Conservation (phyloP, 768 basidiomycete genomes). For the Lentinula lateritia region DNA sequence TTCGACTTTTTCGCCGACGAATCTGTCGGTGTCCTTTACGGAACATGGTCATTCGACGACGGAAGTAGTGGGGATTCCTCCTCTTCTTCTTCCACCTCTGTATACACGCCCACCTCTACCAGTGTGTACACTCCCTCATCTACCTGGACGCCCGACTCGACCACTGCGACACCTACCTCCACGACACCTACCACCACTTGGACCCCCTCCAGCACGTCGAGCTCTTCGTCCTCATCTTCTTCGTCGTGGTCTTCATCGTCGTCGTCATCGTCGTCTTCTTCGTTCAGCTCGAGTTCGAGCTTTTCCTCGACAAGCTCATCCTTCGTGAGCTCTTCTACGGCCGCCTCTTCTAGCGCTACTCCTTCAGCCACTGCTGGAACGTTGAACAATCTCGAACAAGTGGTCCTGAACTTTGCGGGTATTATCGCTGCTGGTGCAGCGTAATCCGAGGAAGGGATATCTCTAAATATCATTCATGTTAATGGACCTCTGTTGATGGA, state of each 20-base stretch:
- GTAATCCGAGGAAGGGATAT: neutral
- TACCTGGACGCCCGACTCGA: slow-evolving; percentile 10
- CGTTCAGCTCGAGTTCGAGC: slow-evolving; percentile 2
- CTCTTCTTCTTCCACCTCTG: slow-evolving; percentile 11
- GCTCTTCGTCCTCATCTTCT: slow-evolving; percentile 1
- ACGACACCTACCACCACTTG: slow-evolving; percentile 2
- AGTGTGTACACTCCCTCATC: slow-evolving; percentile 14
- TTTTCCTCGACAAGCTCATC: neutral
- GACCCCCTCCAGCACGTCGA: neutral
- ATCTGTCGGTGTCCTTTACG: slow-evolving; percentile 41
- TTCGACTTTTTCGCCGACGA: slow-evolving; percentile 46
- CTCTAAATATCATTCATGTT: neutral
- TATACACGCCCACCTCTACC: slow-evolving; percentile 4
- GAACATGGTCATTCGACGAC: slow-evolving; percentile 39
- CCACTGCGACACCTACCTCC: slow-evolving; percentile 16
- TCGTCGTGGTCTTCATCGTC: neutral
- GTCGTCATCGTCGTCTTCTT: neutral
- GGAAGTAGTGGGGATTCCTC: slow-evolving; percentile 18
- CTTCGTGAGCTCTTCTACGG: neutral
- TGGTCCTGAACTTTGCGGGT: slow-evolving; percentile 4
- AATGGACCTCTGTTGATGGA: neutral
- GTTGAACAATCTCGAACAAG: slow-evolving; percentile 5
- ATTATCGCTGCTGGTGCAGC: slow-evolving; percentile 1
- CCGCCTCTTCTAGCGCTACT: slow-evolving; percentile 5
- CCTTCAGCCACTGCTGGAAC: slow-evolving; percentile 1